Evolutionary conservation across 352 stramenopile genomes (phyloP).

Genomic region (Pythium volutum): DNA sequence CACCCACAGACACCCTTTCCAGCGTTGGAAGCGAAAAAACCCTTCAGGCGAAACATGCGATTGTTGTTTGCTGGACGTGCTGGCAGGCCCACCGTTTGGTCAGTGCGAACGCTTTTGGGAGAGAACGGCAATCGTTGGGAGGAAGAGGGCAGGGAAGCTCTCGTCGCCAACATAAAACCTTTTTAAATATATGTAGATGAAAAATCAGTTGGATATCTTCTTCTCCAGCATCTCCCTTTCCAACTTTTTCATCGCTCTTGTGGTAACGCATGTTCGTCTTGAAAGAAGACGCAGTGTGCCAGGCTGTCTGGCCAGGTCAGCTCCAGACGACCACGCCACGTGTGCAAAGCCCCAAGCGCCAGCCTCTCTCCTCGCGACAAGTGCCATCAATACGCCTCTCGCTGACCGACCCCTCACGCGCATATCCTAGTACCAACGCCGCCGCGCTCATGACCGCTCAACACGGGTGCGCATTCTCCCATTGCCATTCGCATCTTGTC

Average conservation of each 20-base stretch:
- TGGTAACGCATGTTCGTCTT: no score
- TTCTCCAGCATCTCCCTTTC: background rate
- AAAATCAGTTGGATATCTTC: constrained; percentile 10
- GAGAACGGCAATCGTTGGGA: background rate
- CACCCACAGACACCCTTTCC: no score
- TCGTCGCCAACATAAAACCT: background rate
- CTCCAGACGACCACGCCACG: no score
- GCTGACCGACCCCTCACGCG: background rate
- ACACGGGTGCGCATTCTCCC: background rate
- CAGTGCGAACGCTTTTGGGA: background rate
- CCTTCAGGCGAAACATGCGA: background rate
- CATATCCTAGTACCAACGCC: no score
- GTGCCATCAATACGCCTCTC: background rate
- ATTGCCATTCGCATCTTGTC: background rate
- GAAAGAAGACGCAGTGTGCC: no score
- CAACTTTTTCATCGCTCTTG: background rate
- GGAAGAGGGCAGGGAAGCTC: background rate
- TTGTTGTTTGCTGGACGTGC: background rate
- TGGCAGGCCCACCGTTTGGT: background rate
- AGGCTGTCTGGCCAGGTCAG: background rate
- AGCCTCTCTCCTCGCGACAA: no score
- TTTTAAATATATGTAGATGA: constrained; percentile 33
- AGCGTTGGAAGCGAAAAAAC: background rate
- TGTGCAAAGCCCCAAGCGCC: no score
- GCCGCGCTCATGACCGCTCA: background rate